Conservation (phyloP, 2,329 filamentous ascomycete species). For the Ophiostoma perfectum region DNA sequence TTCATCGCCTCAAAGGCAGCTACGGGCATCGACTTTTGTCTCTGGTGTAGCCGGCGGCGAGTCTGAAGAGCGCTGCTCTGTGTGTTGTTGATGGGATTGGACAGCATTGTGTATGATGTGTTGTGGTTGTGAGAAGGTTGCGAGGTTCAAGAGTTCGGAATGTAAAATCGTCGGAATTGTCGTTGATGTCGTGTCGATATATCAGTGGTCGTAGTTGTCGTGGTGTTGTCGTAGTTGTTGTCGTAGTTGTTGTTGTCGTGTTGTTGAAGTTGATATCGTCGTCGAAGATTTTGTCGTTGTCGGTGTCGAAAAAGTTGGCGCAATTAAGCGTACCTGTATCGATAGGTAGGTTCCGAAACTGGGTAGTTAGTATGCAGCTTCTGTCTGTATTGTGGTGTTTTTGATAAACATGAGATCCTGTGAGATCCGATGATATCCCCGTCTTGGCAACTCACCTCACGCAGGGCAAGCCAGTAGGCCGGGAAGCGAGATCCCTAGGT, state of each 20-base stretch:
- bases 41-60: conserved; percentile 70
- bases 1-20: conserved; percentile 69
- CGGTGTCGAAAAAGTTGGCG: conserved; percentile 42
- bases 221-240: conserved; percentile 21
- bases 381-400: not conserved
- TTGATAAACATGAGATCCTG: not conserved
- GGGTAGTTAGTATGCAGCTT: conserved; percentile 18
- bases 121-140: conserved; percentile 23
- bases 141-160: conserved; percentile 31
- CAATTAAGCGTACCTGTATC: conserved; percentile 44
- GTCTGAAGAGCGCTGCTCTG: conserved; percentile 50
- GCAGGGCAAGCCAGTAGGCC: conserved; percentile 79
- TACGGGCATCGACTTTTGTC: conserved; percentile 76
- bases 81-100: conserved; percentile 54
- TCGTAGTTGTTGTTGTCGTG: conserved; percentile 15
- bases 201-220: conserved; percentile 19
- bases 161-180: conserved; percentile 19
- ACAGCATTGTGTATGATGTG: conserved; percentile 31
- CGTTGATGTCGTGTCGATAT: conserved; percentile 19
- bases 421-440: not conserved
- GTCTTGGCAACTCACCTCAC: conserved; percentile 57
- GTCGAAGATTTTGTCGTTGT: conserved; percentile 25
- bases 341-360: conserved; percentile 33
- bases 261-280: conserved; percentile 18
- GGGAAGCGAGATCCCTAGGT: conserved; percentile 45